Evolutionary conservation across 495 filamentous ascomycete species (phyloP).

Genomic region (Podospora appendiculata): DNA sequence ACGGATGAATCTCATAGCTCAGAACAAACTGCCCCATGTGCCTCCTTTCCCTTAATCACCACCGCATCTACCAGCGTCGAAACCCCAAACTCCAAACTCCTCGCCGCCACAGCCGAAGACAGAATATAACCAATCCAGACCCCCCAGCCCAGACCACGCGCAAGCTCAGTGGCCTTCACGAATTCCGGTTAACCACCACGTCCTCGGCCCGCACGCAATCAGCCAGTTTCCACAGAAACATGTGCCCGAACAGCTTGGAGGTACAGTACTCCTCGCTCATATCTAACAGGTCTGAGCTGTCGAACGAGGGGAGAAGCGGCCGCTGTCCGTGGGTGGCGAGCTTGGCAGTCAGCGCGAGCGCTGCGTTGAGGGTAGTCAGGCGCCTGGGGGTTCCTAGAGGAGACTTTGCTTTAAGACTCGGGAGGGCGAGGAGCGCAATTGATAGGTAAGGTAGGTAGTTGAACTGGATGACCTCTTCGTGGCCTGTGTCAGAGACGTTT

Average conservation of each 20-base stretch:
- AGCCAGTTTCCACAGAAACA: slow-evolving; percentile 35
- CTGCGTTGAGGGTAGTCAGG: slow-evolving; percentile 35
- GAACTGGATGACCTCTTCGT: slow-evolving; percentile 39
- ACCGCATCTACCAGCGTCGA: slow-evolving; percentile 34
- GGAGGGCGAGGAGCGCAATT: slow-evolving; percentile 38
- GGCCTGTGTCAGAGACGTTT: slow-evolving; percentile 29
- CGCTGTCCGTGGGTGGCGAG: slow-evolving; percentile 20
- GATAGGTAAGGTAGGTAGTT: slow-evolving; percentile 42
- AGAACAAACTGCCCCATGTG: too few species aligned
- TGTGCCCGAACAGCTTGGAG: slow-evolving; percentile 34
- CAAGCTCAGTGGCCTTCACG: too few species aligned
- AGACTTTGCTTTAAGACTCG: slow-evolving; percentile 36
- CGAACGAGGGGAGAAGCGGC: slow-evolving; percentile 36
- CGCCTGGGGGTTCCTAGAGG: slow-evolving; percentile 18
- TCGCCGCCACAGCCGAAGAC: slow-evolving; percentile 9
- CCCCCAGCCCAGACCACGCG: slow-evolving; percentile 22
- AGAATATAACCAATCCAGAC: slow-evolving; percentile 32
- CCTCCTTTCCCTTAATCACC: slow-evolving; percentile 33
- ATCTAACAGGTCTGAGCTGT: slow-evolving; percentile 32
- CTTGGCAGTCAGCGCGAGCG: slow-evolving; percentile 22
- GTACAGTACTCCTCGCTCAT: slow-evolving; percentile 26
- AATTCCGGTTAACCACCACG: slow-evolving; percentile 32
- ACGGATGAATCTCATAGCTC: too few species aligned
- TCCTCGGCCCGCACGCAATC: slow-evolving; percentile 35
- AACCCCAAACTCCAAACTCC: slow-evolving; percentile 25